phyloP scores from a whole-genome alignment of 768 basidiomycete species.

The Dioszegia aurantiaca region DNA sequence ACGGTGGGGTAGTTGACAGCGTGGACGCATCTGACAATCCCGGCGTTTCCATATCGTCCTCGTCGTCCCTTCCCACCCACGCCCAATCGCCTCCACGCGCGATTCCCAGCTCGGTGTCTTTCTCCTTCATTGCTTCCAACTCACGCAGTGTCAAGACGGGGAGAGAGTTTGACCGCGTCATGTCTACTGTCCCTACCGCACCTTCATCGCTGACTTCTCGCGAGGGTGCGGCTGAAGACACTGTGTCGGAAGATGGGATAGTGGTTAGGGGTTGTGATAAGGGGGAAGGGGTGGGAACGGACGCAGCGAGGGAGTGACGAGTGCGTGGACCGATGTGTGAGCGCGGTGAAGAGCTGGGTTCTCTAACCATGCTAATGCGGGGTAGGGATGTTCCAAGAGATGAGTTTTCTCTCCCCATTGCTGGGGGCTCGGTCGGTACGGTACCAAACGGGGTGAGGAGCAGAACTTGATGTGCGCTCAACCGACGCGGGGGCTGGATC shows the following conservation, averaged over 20 bases:
- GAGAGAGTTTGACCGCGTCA: conserved; percentile 42
- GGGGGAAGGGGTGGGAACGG: conserved; percentile 24
- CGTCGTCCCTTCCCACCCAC: conserved; percentile 36
- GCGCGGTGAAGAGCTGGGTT: background rate
- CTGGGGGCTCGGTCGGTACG: conserved; percentile 15
- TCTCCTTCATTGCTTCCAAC: conserved; percentile 37
- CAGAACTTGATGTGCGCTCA: conserved; percentile 41
- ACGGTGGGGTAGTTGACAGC: conserved; percentile 6
- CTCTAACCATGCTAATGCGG: background rate
- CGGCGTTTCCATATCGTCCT: background rate
- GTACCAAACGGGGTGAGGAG: conserved; percentile 41
- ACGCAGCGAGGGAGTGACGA: conserved; percentile 20
- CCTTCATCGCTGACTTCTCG: conserved; percentile 13
- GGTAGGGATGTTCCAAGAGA: background rate
- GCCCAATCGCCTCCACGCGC: conserved; percentile 39
- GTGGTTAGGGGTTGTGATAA: conserved; percentile 36
- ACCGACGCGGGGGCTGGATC: conserved; percentile 42
- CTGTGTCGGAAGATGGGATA: conserved; percentile 25
- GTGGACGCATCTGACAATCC: conserved; percentile 8
- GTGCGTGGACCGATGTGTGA: background rate
- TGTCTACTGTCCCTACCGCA: conserved; percentile 27
- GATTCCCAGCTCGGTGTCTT: conserved; percentile 49
- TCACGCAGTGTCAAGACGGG: conserved; percentile 45
- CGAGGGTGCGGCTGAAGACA: conserved; percentile 22
- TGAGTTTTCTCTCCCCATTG: conserved; percentile 2